phyloP scores from a whole-genome alignment of 2,329 filamentous ascomycete genomes.

The Aspergillus fischeri region DNA sequence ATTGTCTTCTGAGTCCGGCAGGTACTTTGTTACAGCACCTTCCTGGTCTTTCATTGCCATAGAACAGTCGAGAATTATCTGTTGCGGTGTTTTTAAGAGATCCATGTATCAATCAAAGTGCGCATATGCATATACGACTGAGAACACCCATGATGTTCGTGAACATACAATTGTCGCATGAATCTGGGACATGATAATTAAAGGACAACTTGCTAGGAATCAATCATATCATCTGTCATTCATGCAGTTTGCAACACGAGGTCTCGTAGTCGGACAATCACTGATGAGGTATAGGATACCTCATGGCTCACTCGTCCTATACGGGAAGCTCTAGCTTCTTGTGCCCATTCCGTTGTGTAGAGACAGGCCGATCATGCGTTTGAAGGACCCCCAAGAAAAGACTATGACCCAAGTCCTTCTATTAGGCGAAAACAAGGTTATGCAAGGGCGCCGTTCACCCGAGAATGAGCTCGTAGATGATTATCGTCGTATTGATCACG shows the following conservation, averaged over 20 bases:
- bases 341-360: neutral
- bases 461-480: constrained; percentile 74
- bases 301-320: neutral
- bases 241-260: neutral
- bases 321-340: no score
- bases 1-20: neutral
- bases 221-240: neutral
- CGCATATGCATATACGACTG: neutral
- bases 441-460: constrained; percentile 48
- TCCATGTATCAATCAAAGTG: neutral
- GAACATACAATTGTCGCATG: neutral
- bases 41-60: neutral
- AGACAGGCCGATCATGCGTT: neutral
- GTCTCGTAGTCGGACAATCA: neutral
- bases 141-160: neutral
- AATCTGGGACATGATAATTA: neutral
- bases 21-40: neutral
- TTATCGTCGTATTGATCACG: constrained; percentile 75
- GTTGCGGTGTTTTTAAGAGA: neutral
- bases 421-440: neutral
- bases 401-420: neutral
- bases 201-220: neutral
- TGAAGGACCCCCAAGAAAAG: neutral
- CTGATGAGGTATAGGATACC: neutral
- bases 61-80: neutral